Conservation (phyloP, 495 filamentous ascomycete species). For the Neurospora africana region DNA sequence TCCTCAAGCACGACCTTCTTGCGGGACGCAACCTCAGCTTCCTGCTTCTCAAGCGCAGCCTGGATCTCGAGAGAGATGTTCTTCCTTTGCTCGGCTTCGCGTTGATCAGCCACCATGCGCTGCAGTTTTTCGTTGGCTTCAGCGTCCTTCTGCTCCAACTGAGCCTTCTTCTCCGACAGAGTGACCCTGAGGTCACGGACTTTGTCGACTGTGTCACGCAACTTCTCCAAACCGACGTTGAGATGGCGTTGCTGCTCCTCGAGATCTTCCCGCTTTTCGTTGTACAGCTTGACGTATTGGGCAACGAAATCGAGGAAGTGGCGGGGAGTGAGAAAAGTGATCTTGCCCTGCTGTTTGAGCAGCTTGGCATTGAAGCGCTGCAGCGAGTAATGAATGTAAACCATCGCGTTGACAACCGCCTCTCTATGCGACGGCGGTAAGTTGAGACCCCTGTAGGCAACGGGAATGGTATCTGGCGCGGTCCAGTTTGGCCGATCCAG, state of each 20-base stretch:
- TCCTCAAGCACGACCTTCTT: slow-evolving; percentile 79
- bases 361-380: slow-evolving; percentile 82
- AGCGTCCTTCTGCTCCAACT: slow-evolving; percentile 84
- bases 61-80: slow-evolving; percentile 81
- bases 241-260: slow-evolving; percentile 98
- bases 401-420: slow-evolving; percentile 92
- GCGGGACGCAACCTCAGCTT: slow-evolving; percentile 74
- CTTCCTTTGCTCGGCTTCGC: slow-evolving; percentile 88
- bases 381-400: slow-evolving; percentile 92
- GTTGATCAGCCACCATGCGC: slow-evolving; percentile 92
- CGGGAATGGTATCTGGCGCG: slow-evolving; percentile 84
- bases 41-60: slow-evolving; percentile 73
- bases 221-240: slow-evolving; percentile 93
- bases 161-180: slow-evolving; percentile 83
- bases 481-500: slow-evolving; percentile 74
- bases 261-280: slow-evolving; percentile 95
- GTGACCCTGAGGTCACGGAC: slow-evolving; percentile 83
- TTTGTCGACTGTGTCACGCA: slow-evolving; percentile 97
- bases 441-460: slow-evolving; percentile 75
- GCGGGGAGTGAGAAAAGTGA: slow-evolving; percentile 86
- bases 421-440: slow-evolving; percentile 85
- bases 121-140: slow-evolving; percentile 97
- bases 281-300: slow-evolving; percentile 94
- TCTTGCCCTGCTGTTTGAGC: slow-evolving; percentile 78
- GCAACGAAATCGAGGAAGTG: slow-evolving; percentile 98